These are phyloP conservation scores for Colletotrichum scovillei DNA, from an alignment of 2,329 filamentous ascomycete genomes.

Conservation along the genomic window DNA sequence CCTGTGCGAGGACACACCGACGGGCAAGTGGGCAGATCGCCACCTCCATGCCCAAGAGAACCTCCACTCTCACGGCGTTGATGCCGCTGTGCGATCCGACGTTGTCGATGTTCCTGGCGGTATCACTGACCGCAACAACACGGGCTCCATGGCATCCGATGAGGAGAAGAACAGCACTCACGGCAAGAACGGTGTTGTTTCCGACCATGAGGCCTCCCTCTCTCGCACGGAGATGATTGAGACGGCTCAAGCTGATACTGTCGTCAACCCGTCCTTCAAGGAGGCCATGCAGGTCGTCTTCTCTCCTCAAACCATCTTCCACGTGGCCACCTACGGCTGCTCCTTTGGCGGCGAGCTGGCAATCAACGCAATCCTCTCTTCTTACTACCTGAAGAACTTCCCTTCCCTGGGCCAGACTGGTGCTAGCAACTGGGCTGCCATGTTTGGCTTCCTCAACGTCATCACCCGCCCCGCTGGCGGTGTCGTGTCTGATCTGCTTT, in stretches of 20 bases:
- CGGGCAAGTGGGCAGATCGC: constrained; percentile 83
- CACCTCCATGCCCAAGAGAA: constrained; percentile 67
- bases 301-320: constrained; percentile 66
- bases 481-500: constrained; percentile 62
- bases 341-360: constrained; percentile 73
- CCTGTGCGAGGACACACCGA: constrained; percentile 84
- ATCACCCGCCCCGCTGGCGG: constrained; percentile 75
- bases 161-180: constrained; percentile 49
- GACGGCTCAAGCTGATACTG: constrained; percentile 62
- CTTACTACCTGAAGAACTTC: constrained; percentile 71
- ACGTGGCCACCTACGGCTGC: constrained; percentile 69
- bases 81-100: constrained; percentile 44
- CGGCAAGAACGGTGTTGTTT: constrained; percentile 48
- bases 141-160: constrained; percentile 43
- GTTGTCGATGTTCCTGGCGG: constrained; percentile 64
- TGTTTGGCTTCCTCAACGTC: constrained; percentile 81
- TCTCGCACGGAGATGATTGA: constrained; percentile 64
- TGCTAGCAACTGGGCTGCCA: constrained; percentile 72
- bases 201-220: constrained; percentile 57
- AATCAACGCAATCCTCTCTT: constrained; percentile 69
- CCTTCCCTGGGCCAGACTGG: constrained; percentile 66
- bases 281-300: constrained; percentile 58
- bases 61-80: constrained; percentile 58
- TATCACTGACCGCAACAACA: constrained; percentile 53
- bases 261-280: constrained; percentile 66